phyloP scores from a whole-genome alignment of 2,329 filamentous ascomycete species.

The Blumeriella jaapii region DNA sequence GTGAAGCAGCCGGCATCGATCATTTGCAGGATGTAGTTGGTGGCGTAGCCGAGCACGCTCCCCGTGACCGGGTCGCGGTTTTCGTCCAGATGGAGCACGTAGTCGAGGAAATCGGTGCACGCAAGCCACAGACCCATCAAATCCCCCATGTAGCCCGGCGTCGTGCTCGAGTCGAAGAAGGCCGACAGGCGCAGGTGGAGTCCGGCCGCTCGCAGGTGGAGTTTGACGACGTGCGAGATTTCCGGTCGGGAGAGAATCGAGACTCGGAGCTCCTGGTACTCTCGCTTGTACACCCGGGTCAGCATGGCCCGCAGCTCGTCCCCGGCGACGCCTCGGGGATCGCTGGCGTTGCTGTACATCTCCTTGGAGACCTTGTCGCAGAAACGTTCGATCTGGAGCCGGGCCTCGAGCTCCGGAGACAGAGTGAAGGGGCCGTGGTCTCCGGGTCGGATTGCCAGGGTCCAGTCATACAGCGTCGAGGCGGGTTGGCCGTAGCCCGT shows the following conservation, averaged over 20 bases:
- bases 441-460: constrained; percentile 47
- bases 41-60: constrained; percentile 50
- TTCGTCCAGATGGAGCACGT: constrained; percentile 41
- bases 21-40: constrained; percentile 76
- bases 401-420: constrained; percentile 50
- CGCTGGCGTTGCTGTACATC: constrained; percentile 67
- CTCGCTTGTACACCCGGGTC: constrained; percentile 53
- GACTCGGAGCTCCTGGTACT: constrained; percentile 51
- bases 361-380: constrained; percentile 69
- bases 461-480: constrained; percentile 68
- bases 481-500: constrained; percentile 76
- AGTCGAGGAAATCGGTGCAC: constrained; percentile 56
- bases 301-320: constrained; percentile 56
- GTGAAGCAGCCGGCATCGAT: constrained; percentile 71
- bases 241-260: constrained; percentile 43
- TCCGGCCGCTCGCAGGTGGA: constrained; percentile 61
- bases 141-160: constrained; percentile 61
- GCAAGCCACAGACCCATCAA: constrained; percentile 66
- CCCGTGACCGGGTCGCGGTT: constrained; percentile 8
- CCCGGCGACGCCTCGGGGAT: constrained; percentile 56
- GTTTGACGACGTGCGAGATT: constrained; percentile 45
- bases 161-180: constrained; percentile 68
- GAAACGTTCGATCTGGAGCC: constrained; percentile 62
- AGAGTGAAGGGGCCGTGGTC: constrained; percentile 48
- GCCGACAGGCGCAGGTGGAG: constrained; percentile 68